phyloP scores from a whole-genome alignment of 768 basidiomycete genomes.

The Auricularia cornea region DNA sequence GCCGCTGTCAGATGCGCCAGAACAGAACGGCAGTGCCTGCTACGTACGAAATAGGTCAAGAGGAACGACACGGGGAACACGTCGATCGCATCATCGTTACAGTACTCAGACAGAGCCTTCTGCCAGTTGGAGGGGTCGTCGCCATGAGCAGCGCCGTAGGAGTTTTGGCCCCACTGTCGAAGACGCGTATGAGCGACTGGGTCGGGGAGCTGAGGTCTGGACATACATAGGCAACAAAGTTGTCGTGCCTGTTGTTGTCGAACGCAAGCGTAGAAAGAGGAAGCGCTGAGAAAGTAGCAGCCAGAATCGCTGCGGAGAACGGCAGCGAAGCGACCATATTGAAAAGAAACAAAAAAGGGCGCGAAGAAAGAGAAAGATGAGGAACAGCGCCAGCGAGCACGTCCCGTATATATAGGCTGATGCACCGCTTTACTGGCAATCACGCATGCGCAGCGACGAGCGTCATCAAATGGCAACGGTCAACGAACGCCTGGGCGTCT shows the following conservation, averaged over 20 bases:
- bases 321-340: neutral
- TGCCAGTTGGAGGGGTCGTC: slow-evolving; percentile 42
- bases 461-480: no score
- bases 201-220: no score
- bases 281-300: neutral
- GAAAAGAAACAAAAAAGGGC: neutral
- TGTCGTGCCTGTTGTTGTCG: slow-evolving; percentile 53
- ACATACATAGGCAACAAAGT: slow-evolving; percentile 18
- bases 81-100: neutral
- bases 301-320: neutral
- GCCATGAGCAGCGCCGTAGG: neutral
- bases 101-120: neutral
- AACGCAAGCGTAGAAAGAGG: slow-evolving; percentile 28
- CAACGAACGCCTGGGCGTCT: no score
- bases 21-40: neutral
- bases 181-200: no score
- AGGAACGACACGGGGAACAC: slow-evolving; percentile 31
- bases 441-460: no score
- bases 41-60: slow-evolving; percentile 40
- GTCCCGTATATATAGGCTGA: neutral
- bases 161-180: slow-evolving; percentile 13
- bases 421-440: no score
- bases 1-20: slow-evolving; percentile 2
- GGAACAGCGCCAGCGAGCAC: neutral
- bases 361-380: neutral